Base-by-base conservation (phyloP, 352 stramenopile genomes). In the Globisporangium alternatum region DNA sequence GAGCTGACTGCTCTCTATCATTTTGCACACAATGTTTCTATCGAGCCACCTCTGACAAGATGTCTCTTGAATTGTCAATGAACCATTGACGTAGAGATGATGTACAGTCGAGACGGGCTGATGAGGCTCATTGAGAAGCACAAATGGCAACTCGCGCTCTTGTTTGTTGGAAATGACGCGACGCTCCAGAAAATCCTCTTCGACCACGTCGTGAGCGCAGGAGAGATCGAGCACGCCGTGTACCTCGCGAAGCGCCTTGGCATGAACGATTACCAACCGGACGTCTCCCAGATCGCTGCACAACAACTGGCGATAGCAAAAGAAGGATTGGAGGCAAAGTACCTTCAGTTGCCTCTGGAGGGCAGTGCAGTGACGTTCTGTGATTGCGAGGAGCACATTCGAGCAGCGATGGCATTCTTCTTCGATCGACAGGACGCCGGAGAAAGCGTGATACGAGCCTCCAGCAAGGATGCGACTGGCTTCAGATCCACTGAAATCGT, bases 51-150 rank as follows among this genome's bases (percentile, higher is more conserved):
- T n/a, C 13, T 58, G n/a, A 67, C 51, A 10, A 28, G 12, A 10
- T 5, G 28, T 19, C 30, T 21, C 4, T 41, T 13, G 12, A 41
- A 17, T 41, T 47, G 41, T 0, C 15, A 47, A 47, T n/a, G 17
- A 47, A 44, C 17, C 15, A 21, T 7, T 47, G 10, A 44, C 17
- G 43, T 43, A 81, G 76, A 89, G 33, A 70, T 75, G n/a, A 63
- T 91, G 15, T 89, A 89, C 68, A 86, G 70, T 43, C 77, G 78
- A 21, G 81, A 91, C 53, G 71, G 73, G 41, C 54, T 89, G 19
- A 52, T 81, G 28, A 75, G 77, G 52, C 70, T 91, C n/a, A 83
- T 89, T 39, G 76, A 89, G 45, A 81, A 80, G 51, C 70, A 85
- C 49, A 78, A 76, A 39, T 91, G 80, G 81, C 69, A 84, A 13